Base-by-base conservation (phyloP, 306 rosid species). In the Begonia masoniana region DNA sequence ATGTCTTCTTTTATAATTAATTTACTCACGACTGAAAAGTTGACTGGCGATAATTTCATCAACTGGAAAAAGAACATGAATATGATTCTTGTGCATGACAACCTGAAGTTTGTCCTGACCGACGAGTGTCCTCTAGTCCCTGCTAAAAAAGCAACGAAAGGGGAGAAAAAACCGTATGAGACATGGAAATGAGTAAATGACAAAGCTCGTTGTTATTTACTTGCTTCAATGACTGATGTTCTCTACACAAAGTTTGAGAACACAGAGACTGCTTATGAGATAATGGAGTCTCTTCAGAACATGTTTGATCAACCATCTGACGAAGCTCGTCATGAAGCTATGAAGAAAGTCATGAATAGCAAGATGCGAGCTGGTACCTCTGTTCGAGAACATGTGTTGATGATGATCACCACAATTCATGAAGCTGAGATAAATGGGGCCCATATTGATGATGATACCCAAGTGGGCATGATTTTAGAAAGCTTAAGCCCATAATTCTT, bases 41-140 rank as follows among this genome's bases (percentile, higher is more conserved):
- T 52, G 21, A 52, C 56, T 21, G 39, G 56, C n/a, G 41, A 52
- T 10, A 52, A 52, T 52, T 52, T 52, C 16, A 9, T 21, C 10
- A 52, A 16, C 2, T 52, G 56, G 56, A 19, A 23, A 21, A 23
- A 10, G 10, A 23, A 23, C n/a, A 52, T 23, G n/a, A 52, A 52
- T 5, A 52, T 21, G 7, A 4, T 52, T 16, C 3, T 52, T 5
- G 11, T 23, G 7, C 21, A 21, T 6, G 56, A 52, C 9, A 21
- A 52, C 24, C 6, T 15, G 13, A 52, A 10, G n/a, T 52, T 15
- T 52, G 13, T 52, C 36, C 56, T 52, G 2, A 52, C 2, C 1
- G 35, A 52, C n/a, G 56, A 52, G 1, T 23, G 35, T 21, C 41
- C 12, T 15, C 12, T 10, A 2, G 2, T 43, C 13, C 47, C 47